A percentile compares a stretch with the other conserved stretches of the same genome.
phyloP scores from a whole-genome alignment of 768 basidiomycete genomes.

The Dioszegia crocea region DNA sequence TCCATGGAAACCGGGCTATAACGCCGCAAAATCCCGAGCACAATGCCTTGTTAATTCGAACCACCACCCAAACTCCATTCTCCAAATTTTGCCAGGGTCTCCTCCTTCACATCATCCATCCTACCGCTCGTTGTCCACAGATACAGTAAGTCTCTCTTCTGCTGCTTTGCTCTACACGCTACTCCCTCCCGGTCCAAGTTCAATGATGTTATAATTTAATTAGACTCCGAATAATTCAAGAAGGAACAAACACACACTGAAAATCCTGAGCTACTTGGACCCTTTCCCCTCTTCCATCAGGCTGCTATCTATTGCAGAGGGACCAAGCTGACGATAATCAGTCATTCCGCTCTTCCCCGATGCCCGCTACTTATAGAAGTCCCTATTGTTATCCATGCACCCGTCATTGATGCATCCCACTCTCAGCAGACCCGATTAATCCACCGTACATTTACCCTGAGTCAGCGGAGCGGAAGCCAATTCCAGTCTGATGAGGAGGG shows the following conservation, averaged over 20 bases:
- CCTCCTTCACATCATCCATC: background rate
- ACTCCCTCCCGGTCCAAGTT: background rate
- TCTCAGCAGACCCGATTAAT: no score
- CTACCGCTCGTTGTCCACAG: background rate
- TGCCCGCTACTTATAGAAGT: no score
- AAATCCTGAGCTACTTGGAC: conserved; percentile 10
- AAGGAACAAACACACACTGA: conserved; percentile 5
- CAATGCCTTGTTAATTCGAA: no score
- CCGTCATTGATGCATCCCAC: no score
- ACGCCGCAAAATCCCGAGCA: background rate
- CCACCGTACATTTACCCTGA: no score
- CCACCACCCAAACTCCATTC: no score
- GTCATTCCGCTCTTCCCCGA: no score
- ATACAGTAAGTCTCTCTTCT: background rate
- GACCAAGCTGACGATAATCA: background rate
- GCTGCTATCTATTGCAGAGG: background rate
- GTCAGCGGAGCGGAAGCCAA: no score
- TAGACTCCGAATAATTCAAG: conserved; percentile 5
- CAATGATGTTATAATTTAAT: conserved; percentile 9
- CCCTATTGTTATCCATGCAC: no score
- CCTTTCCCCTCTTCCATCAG: background rate
- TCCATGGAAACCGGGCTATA: background rate
- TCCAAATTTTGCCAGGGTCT: background rate
- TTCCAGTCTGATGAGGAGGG: no score
- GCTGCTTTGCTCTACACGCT: background rate